Evolutionary conservation across 1,139 yeast genomes (phyloP).

Genomic region (Yamadazyma dushanensis): DNA sequence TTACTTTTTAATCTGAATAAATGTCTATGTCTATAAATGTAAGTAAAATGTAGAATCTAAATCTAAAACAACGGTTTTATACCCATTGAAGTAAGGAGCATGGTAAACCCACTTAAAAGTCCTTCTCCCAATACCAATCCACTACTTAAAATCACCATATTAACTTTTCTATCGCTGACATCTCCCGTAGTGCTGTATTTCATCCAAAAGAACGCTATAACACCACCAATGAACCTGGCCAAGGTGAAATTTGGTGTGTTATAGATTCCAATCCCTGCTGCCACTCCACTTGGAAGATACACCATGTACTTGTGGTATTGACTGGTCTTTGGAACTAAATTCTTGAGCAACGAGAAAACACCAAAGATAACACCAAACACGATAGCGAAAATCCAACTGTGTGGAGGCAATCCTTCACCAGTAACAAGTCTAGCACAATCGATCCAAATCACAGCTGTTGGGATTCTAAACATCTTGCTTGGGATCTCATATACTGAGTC

Average conservation of each 20-base stretch:
- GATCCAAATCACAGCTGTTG: conserved; percentile 95
- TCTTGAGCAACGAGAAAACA: conserved; percentile 63
- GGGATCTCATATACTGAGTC: conserved; percentile 83
- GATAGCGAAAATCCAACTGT: conserved; percentile 65
- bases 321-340: conserved; percentile 43
- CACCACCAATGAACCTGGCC: conserved; percentile 89
- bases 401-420: conserved; percentile 86
- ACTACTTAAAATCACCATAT: conserved; percentile 82
- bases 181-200: conserved; percentile 29
- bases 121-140: conserved; percentile 96
- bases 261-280: conserved; percentile 95
- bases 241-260: conserved; percentile 91
- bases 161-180: conserved; percentile 48
- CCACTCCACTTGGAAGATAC: conserved; percentile 89
- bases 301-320: conserved; percentile 43
- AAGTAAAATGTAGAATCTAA: background rate
- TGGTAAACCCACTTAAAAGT: conserved; percentile 74
- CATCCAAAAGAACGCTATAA: conserved; percentile 66
- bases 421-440: conserved; percentile 93
- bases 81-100: conserved; percentile 69
- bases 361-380: conserved; percentile 71
- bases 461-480: conserved; percentile 74
- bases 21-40: background rate
- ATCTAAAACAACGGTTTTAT: conserved; percentile 24
- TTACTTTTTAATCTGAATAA: background rate